Percentiles rank a stretch among this genome's conserved stretches.
Conservation (phyloP, 1,284 basidiomycete species). For the Ustilago vetiveriae region DNA sequence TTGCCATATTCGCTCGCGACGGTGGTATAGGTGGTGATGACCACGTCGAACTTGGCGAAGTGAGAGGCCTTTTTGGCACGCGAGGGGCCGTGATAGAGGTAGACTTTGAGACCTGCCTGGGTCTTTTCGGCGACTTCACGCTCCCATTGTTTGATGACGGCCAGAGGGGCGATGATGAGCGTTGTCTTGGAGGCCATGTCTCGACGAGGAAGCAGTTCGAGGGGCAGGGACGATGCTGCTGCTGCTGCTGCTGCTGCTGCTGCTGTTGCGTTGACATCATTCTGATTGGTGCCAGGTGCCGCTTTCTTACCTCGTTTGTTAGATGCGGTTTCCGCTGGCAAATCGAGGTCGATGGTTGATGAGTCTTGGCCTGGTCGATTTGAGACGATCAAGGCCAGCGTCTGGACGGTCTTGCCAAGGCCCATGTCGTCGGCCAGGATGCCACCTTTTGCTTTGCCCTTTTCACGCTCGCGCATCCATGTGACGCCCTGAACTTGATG, state of each 20-base stretch:
- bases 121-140: slow-evolving; percentile 84
- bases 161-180: slow-evolving; percentile 68
- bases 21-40: slow-evolving; percentile 64
- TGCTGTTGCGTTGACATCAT: slow-evolving; percentile 1
- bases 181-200: slow-evolving; percentile 45
- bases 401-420: slow-evolving; percentile 87
- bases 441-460: slow-evolving; percentile 78
- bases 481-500: slow-evolving; percentile 84
- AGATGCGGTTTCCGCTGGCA: slow-evolving; percentile 12
- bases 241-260: background rate
- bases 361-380: slow-evolving; percentile 79
- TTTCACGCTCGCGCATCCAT: slow-evolving; percentile 89
- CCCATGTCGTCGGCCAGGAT: slow-evolving; percentile 95
- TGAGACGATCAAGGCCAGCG: slow-evolving; percentile 88
- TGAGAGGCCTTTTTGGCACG: slow-evolving; percentile 47
- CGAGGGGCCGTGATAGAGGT: slow-evolving; percentile 60
- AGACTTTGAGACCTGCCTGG: slow-evolving; percentile 53
- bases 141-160: slow-evolving; percentile 91
- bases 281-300: background rate
- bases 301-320: slow-evolving; percentile 18
- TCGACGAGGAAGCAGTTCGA: slow-evolving; percentile 18
- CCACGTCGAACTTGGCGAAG: slow-evolving; percentile 55
- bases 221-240: background rate
- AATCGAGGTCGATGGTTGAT: slow-evolving; percentile 79
- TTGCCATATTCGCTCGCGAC: slow-evolving; percentile 52